Conservation (phyloP, 768 basidiomycete species). For the Gloeophyllum trabeum region DNA sequence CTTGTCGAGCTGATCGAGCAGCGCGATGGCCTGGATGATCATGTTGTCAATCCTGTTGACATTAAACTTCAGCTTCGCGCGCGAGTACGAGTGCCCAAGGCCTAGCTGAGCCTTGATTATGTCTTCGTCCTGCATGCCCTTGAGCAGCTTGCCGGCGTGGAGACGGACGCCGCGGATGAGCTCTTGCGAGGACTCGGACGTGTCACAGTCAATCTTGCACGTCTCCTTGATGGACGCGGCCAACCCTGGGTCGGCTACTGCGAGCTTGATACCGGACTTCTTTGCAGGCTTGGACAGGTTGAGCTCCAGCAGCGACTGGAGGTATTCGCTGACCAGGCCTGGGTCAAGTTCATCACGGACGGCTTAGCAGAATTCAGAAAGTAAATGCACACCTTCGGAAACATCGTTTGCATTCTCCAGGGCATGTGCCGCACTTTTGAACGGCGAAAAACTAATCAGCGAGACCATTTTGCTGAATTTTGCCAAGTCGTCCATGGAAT, state of each 20-base stretch:
- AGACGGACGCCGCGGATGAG: slow-evolving; percentile 88
- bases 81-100: slow-evolving; percentile 93
- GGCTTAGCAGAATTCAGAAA: not conserved
- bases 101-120: slow-evolving; percentile 90
- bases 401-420: slow-evolving; percentile 94
- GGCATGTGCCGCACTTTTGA: slow-evolving; percentile 87
- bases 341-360: slow-evolving; percentile 1
- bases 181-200: slow-evolving; percentile 71
- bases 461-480: slow-evolving; percentile 92
- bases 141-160: slow-evolving; percentile 84
- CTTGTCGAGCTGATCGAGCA: slow-evolving; percentile 98
- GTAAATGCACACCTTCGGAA: slow-evolving; percentile 66
- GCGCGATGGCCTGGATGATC: slow-evolving; percentile 98
- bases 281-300: slow-evolving; percentile 74
- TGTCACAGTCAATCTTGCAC: slow-evolving; percentile 66
- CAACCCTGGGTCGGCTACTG: slow-evolving; percentile 66
- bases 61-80: slow-evolving; percentile 97
- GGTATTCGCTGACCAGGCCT: slow-evolving; percentile 82
- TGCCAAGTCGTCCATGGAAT: slow-evolving; percentile 74
- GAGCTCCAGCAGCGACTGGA: slow-evolving; percentile 77
- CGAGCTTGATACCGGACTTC: slow-evolving; percentile 58
- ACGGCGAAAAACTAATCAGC: slow-evolving; percentile 84
- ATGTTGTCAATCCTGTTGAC: slow-evolving; percentile 96
- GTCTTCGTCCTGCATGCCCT: slow-evolving; percentile 81
- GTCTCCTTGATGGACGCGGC: slow-evolving; percentile 69